Percentiles rank a stretch among this genome's conserved stretches.
Conservation (phyloP, 2,329 filamentous ascomycete genomes). For the Monosporascus sp. region DNA sequence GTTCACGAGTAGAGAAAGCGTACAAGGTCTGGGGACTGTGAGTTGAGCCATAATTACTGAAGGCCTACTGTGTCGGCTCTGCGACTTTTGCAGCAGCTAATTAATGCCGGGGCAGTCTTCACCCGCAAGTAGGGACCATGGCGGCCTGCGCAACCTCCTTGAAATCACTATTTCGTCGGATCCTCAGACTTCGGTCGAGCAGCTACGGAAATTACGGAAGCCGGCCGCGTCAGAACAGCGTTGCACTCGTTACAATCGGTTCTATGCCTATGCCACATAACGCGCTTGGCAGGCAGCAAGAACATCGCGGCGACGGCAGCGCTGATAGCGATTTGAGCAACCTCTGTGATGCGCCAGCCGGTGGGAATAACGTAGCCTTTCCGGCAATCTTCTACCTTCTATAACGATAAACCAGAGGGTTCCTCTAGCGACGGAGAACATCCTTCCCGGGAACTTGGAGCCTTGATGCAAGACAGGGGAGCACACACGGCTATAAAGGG, state of each 20-base stretch:
- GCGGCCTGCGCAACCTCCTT: constrained; percentile 35
- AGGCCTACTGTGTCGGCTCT: too few relatives aligned
- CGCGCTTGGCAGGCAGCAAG: not conserved
- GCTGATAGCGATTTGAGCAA: not conserved
- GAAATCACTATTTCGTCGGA: constrained; percentile 14
- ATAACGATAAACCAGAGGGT: not conserved
- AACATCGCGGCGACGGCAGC: not conserved
- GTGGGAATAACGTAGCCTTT: not conserved
- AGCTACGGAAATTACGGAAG: not conserved
- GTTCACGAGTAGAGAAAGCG: too few relatives aligned
- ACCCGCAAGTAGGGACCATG: constrained; percentile 35
- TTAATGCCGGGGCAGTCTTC: constrained; percentile 25
- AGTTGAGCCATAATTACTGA: too few relatives aligned
- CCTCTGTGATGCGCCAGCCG: not conserved
- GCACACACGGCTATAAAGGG: not conserved
- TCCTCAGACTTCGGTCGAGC: constrained; percentile 3
- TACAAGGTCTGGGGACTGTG: too few relatives aligned
- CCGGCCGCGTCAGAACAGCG: not conserved
- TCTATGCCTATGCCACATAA: not conserved
- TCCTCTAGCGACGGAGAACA: not conserved
- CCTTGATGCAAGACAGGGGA: not conserved
- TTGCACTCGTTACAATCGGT: not conserved
- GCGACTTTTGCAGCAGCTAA: too few relatives aligned
- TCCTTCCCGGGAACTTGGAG: not conserved
- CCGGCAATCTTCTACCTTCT: not conserved